Evolutionary conservation across 2,329 filamentous ascomycete genomes (phyloP), one percentile per base, ranked within the genome.

Genomic region (Talaromyces sp.): DNA sequence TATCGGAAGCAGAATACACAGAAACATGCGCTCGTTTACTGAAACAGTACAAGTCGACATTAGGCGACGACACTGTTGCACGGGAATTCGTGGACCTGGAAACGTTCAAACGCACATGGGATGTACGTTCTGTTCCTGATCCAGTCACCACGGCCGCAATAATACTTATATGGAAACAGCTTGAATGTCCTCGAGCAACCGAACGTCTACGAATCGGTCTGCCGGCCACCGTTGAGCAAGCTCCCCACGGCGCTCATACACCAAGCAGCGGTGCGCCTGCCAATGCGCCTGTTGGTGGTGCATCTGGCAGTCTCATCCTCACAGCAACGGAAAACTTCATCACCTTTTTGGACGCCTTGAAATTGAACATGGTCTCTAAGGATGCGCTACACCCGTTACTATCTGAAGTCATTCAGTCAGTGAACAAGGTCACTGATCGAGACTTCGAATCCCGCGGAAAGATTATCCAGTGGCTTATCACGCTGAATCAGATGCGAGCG

Each of bases 281-380:
- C 38, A 61, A 68, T 21, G 65, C 68, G 17, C 62, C 64, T 67
- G 63, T 68, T 52, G 71, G 75, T 55, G 71, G 73, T 54, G 79
- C 81, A 51, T 83, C 83, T n/a, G 83, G 83, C 43, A 82, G 80
- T 51, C 77, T 97, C 38, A 96, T 98, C 61, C 80, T 96, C 49
- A 88, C 93, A 65, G 95, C 95, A 1, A 98, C 93, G 0, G 93
- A 99, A 75, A 96, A 97, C 74, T 99, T 99, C 75, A 99, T 99
- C 75, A 99, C 95, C 0, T 93, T 99, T 71, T 84, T 99, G 57
- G 95, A 99, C 72, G 96, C 95, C 17, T 84, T 99, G 68, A 93
- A 93, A 72, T 86, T 99, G 58, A 93, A 93, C 51, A 86, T 98
- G 69, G 82, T 96, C 11, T 93, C 93, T 54, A 99, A 99, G 72